Evolutionary conservation across 225 moss, liverwort and hornwort species (phyloP).

Genomic region (Straminergon stramineum): DNA sequence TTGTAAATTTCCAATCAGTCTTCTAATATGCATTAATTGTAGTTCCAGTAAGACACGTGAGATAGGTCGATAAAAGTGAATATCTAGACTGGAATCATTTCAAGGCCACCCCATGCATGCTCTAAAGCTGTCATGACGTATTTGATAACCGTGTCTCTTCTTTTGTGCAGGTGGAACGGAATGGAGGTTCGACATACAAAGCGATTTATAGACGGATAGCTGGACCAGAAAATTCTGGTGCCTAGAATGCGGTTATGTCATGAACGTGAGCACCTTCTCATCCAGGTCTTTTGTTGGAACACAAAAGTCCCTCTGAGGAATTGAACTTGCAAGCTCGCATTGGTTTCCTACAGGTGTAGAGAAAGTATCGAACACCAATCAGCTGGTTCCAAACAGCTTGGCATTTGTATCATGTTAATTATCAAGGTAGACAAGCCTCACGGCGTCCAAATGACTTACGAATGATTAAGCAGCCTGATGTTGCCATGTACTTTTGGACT

Average conservation of each 20-base stretch:
- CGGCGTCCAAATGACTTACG: not conserved
- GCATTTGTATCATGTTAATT: not conserved
- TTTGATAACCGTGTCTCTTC: not conserved
- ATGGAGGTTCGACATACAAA: slow-evolving; percentile 61
- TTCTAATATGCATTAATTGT: not conserved
- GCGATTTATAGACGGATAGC: slow-evolving; percentile 71
- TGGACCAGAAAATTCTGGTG: slow-evolving; percentile 23
- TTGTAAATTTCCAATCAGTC: not conserved
- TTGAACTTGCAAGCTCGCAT: not conserved
- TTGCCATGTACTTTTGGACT: not conserved
- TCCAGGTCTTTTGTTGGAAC: not conserved
- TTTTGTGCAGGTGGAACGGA: slow-evolving; percentile 70
- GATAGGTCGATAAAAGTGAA: not conserved
- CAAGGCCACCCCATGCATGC: not conserved
- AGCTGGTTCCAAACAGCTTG: not conserved
- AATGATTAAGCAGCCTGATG: not conserved
- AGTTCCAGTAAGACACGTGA: not conserved
- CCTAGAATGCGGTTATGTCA: not conserved
- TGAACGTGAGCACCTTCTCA: not conserved
- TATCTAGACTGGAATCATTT: not conserved
- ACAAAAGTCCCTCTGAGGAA: not conserved
- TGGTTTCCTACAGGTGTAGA: not conserved
- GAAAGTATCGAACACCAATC: not conserved
- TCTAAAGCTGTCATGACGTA: not conserved
- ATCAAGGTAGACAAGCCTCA: not conserved